Evolutionary conservation across 192 early-diverging fungal species (phyloP).

Genomic region (Oehlia diaphana): DNA sequence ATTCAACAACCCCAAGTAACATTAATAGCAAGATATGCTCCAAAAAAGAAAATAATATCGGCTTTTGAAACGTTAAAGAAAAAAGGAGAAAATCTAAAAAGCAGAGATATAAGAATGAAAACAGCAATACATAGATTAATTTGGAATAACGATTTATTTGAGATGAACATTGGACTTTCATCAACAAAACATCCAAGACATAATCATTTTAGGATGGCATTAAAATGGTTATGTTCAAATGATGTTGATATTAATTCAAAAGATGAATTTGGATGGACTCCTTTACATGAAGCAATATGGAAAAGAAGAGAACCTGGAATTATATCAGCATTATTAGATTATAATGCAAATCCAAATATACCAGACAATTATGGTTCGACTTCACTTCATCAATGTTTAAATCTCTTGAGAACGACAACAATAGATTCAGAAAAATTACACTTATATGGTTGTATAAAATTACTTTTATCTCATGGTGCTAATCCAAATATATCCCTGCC

Average conservation of each 20-base stretch:
- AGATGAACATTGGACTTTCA: background rate
- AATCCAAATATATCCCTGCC: constrained; percentile 13
- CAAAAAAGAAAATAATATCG: background rate
- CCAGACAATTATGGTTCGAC: background rate
- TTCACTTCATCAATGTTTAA: constrained; percentile 13
- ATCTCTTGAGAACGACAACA: background rate
- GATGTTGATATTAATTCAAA: background rate
- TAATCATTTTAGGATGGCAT: background rate
- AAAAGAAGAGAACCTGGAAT: constrained; percentile 10
- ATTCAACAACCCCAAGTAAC: background rate
- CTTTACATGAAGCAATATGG: constrained; percentile 20
- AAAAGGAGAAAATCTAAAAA: background rate
- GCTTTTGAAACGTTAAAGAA: constrained; percentile 9
- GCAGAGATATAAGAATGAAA: background rate
- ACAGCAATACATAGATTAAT: constrained; percentile 6
- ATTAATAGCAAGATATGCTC: background rate
- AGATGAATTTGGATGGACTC: constrained; percentile 11
- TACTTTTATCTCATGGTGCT: background rate
- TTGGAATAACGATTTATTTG: constrained; percentile 13
- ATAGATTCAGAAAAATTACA: background rate
- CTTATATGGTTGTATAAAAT: background rate
- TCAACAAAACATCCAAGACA: background rate
- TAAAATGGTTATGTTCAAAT: constrained; percentile 15
- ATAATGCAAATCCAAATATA: constrained; percentile 20
- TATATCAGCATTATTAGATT: constrained; percentile 5